Base-by-base conservation (phyloP, 2,329 filamentous ascomycete genomes). In the Plenodomus biglobosus region DNA sequence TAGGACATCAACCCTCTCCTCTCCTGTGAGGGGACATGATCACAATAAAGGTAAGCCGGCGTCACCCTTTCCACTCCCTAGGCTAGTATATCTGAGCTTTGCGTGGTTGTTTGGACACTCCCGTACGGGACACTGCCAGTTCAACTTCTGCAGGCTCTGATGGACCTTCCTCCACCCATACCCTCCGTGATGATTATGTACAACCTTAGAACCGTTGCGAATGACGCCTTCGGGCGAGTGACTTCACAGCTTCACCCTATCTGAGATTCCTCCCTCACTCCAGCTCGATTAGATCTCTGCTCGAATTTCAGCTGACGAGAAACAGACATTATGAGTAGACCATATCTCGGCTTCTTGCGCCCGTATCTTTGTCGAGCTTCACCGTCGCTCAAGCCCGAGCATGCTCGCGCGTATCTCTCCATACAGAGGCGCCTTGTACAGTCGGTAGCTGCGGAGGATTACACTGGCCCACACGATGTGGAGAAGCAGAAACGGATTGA, bases 191-290 rank as follows among this genome's bases (percentile, higher is more conserved):
- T 69, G 68, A 70, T 64, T 54, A 48, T 53, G 56, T 58, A 59
- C 56, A 56, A 64, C 56, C 55, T 56, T 68, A 85, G 83, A 85
- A 86, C 83, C 83, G 83, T 83, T 85, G 83, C 83, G 81, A 80
- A 81, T 83, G 81, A 85, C 77, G 75, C 75, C 76, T 64, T 66
- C 71, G 70, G 73, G 73, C 73, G 74, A 72, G 76, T 83, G 78
- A 80, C 78, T 76, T 75, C 69, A 68, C 27, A 32, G 27, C 43
- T 45, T 48, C 70, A 68, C 68, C 61, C 62, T 56, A 61, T 60
- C 71, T 75, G 71, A 75, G 60, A 40, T 27, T 13, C 20, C 10
- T 35, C 18, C 3, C 44, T 16, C 10, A 30, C 11, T 38, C 15
- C 13, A 2, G 19, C 38, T 37, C 40, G 38, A 32, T 16, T 17